A percentile compares a stretch with the other conserved stretches of the same genome.
phyloP scores from a whole-genome alignment of 345 rosid genomes.

The Cardamine chenopodiifolia region DNA sequence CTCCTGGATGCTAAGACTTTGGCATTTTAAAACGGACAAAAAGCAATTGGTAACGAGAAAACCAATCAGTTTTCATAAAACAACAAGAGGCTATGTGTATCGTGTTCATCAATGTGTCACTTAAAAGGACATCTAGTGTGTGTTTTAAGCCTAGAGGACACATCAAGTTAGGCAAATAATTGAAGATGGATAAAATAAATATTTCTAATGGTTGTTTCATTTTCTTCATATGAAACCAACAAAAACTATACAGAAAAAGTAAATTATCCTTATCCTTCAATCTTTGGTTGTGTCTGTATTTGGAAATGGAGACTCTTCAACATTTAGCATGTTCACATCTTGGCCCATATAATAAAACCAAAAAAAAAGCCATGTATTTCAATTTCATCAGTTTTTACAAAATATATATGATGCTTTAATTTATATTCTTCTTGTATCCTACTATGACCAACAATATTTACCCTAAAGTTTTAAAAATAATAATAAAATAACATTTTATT shows the following conservation, averaged over 20 bases:
- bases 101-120: slow-evolving; percentile 32
- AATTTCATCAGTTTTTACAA: too few species aligned
- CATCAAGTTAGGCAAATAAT: slow-evolving; percentile 32
- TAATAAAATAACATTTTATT: background rate
- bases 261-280: slow-evolving; percentile 26
- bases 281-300: slow-evolving; percentile 25
- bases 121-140: slow-evolving; percentile 1
- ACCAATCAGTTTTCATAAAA: slow-evolving; percentile 12
- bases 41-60: slow-evolving; percentile 2
- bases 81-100: slow-evolving; percentile 24
- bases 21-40: slow-evolving; percentile 25
- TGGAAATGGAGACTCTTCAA: slow-evolving; percentile 27
- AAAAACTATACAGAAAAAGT: background rate
- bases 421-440: slow-evolving; percentile 14
- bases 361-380: background rate
- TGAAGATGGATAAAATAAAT: slow-evolving; percentile 27
- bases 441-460: background rate
- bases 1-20: slow-evolving; percentile 18
- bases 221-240: slow-evolving; percentile 34
- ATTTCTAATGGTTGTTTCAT: slow-evolving; percentile 11
- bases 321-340: slow-evolving; percentile 25
- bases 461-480: background rate
- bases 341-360: slow-evolving; percentile 29
- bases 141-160: background rate
- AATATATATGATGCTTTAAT: background rate